Conservation (phyloP, 2,329 filamentous ascomycete species). For the Metarhizium humberi region DNA sequence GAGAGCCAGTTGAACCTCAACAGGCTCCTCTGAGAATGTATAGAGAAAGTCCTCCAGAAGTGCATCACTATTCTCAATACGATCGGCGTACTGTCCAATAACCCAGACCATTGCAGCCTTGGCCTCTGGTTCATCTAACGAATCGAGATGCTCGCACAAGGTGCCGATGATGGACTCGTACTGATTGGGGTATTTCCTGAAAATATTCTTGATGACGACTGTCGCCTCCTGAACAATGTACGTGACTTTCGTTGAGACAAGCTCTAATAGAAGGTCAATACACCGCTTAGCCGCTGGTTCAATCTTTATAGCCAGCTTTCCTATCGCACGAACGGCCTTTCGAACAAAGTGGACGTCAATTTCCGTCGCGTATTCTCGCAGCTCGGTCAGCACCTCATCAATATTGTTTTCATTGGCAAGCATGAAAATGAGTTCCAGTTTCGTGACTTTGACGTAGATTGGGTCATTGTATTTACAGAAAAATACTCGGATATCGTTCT, state of each 20-base stretch:
- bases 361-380: slow-evolving; percentile 94
- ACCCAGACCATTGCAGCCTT: slow-evolving; percentile 99
- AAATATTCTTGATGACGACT: slow-evolving; percentile 97
- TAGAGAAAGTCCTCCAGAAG: slow-evolving; percentile 92
- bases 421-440: slow-evolving; percentile 98
- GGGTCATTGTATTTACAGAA: slow-evolving; percentile 99
- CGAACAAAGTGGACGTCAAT: slow-evolving; percentile 98
- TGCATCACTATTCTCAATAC: slow-evolving; percentile 93
- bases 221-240: slow-evolving; percentile 99
- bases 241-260: slow-evolving; percentile 95
- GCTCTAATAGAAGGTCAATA: slow-evolving; percentile 84
- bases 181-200: slow-evolving; percentile 97
- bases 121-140: slow-evolving; percentile 91
- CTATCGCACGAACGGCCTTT: slow-evolving; percentile 94
- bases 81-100: slow-evolving; percentile 93
- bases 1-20: slow-evolving; percentile 90
- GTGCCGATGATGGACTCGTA: slow-evolving; percentile 97
- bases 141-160: slow-evolving; percentile 91
- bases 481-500: slow-evolving; percentile 96
- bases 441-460: slow-evolving; percentile 98
- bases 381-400: slow-evolving; percentile 83
- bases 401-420: slow-evolving; percentile 93
- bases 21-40: slow-evolving; percentile 85
- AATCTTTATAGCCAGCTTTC: slow-evolving; percentile 97
- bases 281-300: slow-evolving; percentile 85